Evolutionary conservation across 2,329 filamentous ascomycete species (phyloP).

Genomic region (Cyphellophora attinorum): DNA sequence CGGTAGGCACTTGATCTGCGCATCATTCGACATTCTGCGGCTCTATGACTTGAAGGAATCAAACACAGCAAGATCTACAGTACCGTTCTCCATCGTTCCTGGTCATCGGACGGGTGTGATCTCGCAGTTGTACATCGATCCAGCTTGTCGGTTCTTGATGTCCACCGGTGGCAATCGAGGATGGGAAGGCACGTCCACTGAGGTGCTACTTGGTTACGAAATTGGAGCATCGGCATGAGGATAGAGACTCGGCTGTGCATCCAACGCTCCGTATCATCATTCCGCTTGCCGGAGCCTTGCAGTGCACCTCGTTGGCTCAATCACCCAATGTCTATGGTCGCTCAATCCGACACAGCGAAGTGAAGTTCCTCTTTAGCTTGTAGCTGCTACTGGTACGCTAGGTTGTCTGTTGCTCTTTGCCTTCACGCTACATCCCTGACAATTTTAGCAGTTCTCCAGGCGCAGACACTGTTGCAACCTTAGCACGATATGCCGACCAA

Average conservation of each 20-base stretch:
- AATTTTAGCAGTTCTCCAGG: too few species aligned
- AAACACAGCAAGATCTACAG: constrained; percentile 61
- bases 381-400: too few species aligned
- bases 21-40: constrained; percentile 84
- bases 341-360: too few species aligned
- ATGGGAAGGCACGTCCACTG: constrained; percentile 86
- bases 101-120: constrained; percentile 85
- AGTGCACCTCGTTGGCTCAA: background rate
- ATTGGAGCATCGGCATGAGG: constrained; percentile 46
- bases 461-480: too few species aligned
- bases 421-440: too few species aligned
- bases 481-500: too few species aligned
- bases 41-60: constrained; percentile 74
- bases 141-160: constrained; percentile 81
- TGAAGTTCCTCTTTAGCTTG: too few species aligned
- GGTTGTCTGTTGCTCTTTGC: too few species aligned
- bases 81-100: constrained; percentile 93
- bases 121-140: constrained; percentile 75
- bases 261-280: too few species aligned
- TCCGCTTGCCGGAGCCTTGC: background rate
- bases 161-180: constrained; percentile 85
- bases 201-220: constrained; percentile 90
- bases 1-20: constrained; percentile 74
- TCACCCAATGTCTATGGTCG: too few species aligned
- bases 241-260: background rate